These are phyloP conservation scores for Neofusicoccum ribis DNA, from an alignment of 2,329 filamentous ascomycete species.

Conservation along the genomic window DNA sequence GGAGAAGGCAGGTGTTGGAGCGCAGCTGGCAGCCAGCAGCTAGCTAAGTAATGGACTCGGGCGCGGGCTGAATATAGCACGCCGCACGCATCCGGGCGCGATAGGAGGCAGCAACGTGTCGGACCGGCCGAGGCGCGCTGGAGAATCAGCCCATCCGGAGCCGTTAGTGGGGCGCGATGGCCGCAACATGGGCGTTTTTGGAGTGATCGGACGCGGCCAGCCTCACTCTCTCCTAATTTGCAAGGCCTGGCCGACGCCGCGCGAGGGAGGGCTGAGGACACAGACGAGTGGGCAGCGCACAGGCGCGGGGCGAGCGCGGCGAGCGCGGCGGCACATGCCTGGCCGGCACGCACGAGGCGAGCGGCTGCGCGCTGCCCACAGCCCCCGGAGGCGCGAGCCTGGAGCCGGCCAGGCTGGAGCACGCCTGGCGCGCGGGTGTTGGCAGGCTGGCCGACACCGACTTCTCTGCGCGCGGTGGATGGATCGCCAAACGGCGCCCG, in stretches of 20 bases:
- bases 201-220: neutral
- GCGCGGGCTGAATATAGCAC: conserved; percentile 7
- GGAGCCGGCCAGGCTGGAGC: neutral
- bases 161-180: neutral
- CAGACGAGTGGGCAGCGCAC: neutral
- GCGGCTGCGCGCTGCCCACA: neutral
- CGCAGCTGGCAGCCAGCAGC: neutral
- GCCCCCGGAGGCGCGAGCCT: too few species aligned
- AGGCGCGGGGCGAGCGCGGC: neutral
- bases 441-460: conserved; percentile 6
- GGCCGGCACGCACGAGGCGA: neutral
- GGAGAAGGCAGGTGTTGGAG: neutral
- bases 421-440: neutral
- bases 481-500: conserved; percentile 13
- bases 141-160: conserved; percentile 9
- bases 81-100: conserved; percentile 1
- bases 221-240: neutral
- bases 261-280: neutral
- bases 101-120: conserved; percentile 11
- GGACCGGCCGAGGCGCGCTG: conserved; percentile 2
- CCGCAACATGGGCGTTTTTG: neutral
- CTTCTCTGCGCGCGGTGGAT: neutral
- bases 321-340: neutral
- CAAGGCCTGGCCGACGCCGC: neutral
- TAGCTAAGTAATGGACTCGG: neutral